Evolutionary conservation across 2,329 filamentous ascomycete species (phyloP), one percentile per base, ranked within the genome.

Genomic region (Botrytis porri): DNA sequence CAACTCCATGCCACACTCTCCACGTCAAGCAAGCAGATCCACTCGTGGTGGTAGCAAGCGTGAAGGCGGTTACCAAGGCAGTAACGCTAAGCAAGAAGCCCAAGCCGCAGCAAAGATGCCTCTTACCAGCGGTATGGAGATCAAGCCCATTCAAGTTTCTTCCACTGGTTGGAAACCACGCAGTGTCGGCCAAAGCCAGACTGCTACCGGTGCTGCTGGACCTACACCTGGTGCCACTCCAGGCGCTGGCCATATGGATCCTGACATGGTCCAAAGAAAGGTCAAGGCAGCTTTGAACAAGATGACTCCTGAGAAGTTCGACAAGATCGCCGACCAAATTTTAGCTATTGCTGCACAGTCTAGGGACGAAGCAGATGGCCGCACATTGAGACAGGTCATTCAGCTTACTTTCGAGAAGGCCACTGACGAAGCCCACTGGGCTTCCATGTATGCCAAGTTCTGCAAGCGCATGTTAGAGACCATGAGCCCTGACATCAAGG

Each of bases 271-370:
- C 73, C 96, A 99, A 85, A 92, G 95, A 78, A 99, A 99, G 90
- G 96, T 99, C 82, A 99, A 99, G 90, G 92, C 94, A 76, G 93
- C 93, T 75, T 86, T 99, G 80, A 99, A 99, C 90, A 99, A 99
- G 92, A 98, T 99, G 96, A 98, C 96, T 0, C 96, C 96, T 0
- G 96, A 99, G 85, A 99, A 98, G 81, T 99, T 99, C 80, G 95
- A 97, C 82, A 94, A 92, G 85, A 97, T 99, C 78, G 90, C 96
- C 10, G 93, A 95, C 75, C 94, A 98, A 82, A 97, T 99, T 75
- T 88, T 99, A 43, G 87, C 90, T 71, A 99, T 99, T 81, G 94
- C 95, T 41, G 92, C 90, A 35, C 96, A 99, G 82, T 98, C 95
- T 71, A 97, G 97, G 88, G 92, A 97, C 79, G 96, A 99, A 84